A percentile compares a stretch with the other conserved stretches of the same genome.
These are phyloP conservation scores for Udeniomyces megalosporus DNA, from an alignment of 768 basidiomycete species.

Conservation along the genomic window DNA sequence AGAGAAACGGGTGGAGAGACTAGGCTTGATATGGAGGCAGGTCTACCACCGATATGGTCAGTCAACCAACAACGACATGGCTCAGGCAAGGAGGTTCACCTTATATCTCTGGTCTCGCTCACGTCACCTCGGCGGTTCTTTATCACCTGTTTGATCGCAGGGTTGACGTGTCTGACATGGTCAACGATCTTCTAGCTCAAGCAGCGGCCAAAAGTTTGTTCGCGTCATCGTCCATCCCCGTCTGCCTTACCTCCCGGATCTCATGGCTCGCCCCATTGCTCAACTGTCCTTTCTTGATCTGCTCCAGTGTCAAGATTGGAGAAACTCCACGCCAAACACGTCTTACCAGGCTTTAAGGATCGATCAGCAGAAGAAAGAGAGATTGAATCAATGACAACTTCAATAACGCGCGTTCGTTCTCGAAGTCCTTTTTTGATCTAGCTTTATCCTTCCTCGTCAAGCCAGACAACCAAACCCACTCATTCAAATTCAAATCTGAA, in stretches of 20 bases:
- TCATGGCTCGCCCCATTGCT: background rate
- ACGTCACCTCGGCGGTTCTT: background rate
- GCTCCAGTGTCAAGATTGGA: slow-evolving; percentile 65
- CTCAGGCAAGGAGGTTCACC: slow-evolving; percentile 20
- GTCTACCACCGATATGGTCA: slow-evolving; percentile 74
- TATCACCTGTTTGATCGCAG: slow-evolving; percentile 31
- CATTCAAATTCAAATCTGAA: background rate
- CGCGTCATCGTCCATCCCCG: background rate
- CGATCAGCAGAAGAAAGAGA: slow-evolving; percentile 83
- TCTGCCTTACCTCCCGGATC: background rate
- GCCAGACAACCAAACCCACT: too few species aligned
- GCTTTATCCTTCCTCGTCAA: background rate
- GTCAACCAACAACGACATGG: slow-evolving; percentile 9
- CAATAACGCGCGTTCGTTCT: slow-evolving; percentile 88
- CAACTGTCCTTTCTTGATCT: background rate
- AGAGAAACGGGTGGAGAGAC: slow-evolving; percentile 33
- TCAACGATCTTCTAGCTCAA: slow-evolving; percentile 56
- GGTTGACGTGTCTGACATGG: slow-evolving; percentile 85
- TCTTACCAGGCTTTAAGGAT: slow-evolving; percentile 90
- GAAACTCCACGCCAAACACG: slow-evolving; percentile 89
- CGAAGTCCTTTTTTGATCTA: slow-evolving; percentile 19
- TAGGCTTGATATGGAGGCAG: slow-evolving; percentile 11
- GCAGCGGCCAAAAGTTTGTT: slow-evolving; percentile 62
- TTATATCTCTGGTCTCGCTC: background rate
- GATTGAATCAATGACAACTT: slow-evolving; percentile 67